Conservation (phyloP, 768 basidiomycete species). For the Naganishia onofrii region DNA sequence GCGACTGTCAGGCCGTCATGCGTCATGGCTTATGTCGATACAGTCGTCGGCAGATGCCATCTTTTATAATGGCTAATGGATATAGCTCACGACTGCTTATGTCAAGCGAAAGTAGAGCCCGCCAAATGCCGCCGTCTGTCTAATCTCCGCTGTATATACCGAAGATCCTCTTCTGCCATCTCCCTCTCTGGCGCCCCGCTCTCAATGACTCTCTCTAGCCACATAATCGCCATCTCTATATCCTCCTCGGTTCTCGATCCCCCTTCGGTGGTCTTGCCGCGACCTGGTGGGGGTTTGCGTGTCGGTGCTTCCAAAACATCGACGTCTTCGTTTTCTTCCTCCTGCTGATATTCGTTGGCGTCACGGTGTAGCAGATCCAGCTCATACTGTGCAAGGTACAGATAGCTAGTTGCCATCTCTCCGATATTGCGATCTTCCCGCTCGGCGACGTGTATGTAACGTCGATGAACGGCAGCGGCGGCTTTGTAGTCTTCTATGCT, state of each 20-base stretch:
- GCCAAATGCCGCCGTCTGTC: neutral
- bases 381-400: constrained; percentile 79
- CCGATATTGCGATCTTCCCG: constrained; percentile 64
- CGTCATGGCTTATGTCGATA: too few relatives aligned
- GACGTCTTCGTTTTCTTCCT: constrained; percentile 19
- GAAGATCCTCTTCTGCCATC: constrained; percentile 67
- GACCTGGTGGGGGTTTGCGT: neutral
- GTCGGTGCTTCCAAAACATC: neutral
- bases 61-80: too few relatives aligned
- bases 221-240: constrained; percentile 66
- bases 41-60: too few relatives aligned
- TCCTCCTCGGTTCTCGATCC: constrained; percentile 54
- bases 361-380: constrained; percentile 49
- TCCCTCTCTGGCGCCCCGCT: constrained; percentile 81
- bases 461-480: constrained; percentile 62
- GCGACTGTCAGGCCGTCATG: too few relatives aligned
- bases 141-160: constrained; percentile 36
- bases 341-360: constrained; percentile 16
- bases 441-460: constrained; percentile 52
- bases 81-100: too few relatives aligned
- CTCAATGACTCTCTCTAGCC: constrained; percentile 67
- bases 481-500: constrained; percentile 31
- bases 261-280: constrained; percentile 17
- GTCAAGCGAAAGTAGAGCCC: neutral
- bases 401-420: constrained; percentile 77